Evolutionary conservation across 148 eudicot genomes (phyloP).

Genomic region (Fagopyrum tataricum): DNA sequence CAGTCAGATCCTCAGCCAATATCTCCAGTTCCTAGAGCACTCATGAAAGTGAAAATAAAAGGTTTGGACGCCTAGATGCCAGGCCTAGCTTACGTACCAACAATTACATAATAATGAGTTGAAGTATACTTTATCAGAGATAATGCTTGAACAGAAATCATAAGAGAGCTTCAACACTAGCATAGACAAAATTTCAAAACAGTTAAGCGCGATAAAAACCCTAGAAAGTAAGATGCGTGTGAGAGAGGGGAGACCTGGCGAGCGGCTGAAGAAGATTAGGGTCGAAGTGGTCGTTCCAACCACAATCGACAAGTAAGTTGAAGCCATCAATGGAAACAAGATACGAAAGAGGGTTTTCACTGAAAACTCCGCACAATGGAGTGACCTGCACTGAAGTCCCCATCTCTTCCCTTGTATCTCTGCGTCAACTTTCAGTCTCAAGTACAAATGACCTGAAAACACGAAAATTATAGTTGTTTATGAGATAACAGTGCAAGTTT

Average conservation of each 20-base stretch:
- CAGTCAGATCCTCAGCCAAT: neutral
- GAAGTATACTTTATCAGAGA: neutral
- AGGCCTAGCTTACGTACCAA: neutral
- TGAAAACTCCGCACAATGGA: constrained; percentile 83
- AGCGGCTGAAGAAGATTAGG: constrained; percentile 75
- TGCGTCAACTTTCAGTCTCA: neutral
- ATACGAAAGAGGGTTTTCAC: constrained; percentile 84
- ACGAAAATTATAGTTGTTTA: neutral
- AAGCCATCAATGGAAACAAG: constrained; percentile 83
- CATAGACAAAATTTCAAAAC: neutral
- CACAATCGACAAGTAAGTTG: constrained; percentile 86
- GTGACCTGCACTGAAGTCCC: constrained; percentile 96
- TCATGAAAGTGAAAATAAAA: neutral
- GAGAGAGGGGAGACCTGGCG: constrained; percentile 42
- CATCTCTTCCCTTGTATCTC: constrained; percentile 31
- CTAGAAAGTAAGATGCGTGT: neutral
- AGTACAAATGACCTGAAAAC: neutral
- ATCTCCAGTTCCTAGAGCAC: neutral
- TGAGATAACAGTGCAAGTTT: neutral
- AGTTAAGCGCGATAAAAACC: neutral
- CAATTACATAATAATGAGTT: neutral
- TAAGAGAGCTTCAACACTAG: neutral
- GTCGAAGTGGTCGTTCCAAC: constrained; percentile 95
- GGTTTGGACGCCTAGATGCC: neutral
- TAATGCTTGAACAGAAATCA: neutral